phyloP scores from a whole-genome alignment of 192 early-diverging fungal genomes.

The Coemansia reversa region DNA sequence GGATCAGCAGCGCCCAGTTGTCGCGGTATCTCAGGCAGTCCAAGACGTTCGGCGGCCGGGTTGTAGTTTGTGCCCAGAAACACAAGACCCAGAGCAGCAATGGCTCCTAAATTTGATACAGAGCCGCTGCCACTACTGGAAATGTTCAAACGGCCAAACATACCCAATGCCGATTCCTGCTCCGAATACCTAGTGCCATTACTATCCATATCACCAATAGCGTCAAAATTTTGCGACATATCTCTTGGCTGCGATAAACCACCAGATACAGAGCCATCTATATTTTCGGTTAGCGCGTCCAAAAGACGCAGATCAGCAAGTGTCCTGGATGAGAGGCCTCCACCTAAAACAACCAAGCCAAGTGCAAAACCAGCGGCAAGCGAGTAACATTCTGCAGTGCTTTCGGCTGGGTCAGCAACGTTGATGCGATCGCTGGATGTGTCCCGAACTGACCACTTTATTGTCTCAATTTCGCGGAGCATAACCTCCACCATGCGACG shows the following conservation, averaged over 20 bases:
- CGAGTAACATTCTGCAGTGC: slow-evolving; percentile 63
- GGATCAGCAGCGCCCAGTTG: slow-evolving; percentile 71
- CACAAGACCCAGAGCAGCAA: slow-evolving; percentile 80
- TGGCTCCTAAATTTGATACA: slow-evolving; percentile 53
- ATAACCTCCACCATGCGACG: slow-evolving; percentile 73
- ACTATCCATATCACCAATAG: background rate
- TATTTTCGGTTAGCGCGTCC: slow-evolving; percentile 58
- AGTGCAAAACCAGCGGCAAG: slow-evolving; percentile 81
- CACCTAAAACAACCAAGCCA: slow-evolving; percentile 76
- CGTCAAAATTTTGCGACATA: background rate
- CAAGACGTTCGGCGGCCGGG: slow-evolving; percentile 64
- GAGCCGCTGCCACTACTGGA: slow-evolving; percentile 1
- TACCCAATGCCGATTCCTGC: background rate
- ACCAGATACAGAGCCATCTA: slow-evolving; percentile 6
- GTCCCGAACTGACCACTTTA: slow-evolving; percentile 5
- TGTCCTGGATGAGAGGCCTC: slow-evolving; percentile 54
- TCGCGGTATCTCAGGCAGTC: slow-evolving; percentile 57
- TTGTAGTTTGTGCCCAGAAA: slow-evolving; percentile 78
- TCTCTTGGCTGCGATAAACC: background rate
- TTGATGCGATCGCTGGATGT: slow-evolving; percentile 12
- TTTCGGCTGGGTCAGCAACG: slow-evolving; percentile 50
- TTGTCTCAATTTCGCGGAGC: slow-evolving; percentile 60
- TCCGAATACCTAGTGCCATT: background rate
- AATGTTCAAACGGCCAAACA: slow-evolving; percentile 17
- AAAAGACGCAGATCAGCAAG: slow-evolving; percentile 61